Conservation (phyloP, 2,329 filamentous ascomycete species). For the Zymoseptoria ardabiliae region DNA sequence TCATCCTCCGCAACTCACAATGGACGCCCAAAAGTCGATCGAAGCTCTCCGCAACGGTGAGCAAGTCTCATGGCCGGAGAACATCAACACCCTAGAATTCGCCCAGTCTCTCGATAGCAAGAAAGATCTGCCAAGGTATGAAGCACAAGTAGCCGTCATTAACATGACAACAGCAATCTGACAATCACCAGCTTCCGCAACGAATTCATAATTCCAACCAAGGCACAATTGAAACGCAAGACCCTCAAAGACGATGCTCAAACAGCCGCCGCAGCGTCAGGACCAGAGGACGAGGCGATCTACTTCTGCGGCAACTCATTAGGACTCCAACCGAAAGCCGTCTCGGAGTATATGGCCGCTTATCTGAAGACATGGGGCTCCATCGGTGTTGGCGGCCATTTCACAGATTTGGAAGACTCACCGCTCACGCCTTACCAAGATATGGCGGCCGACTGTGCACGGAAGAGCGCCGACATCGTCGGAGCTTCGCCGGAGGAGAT, state of each 20-base stretch:
- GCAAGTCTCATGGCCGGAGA: slow-evolving; percentile 16
- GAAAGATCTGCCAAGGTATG: slow-evolving; percentile 9
- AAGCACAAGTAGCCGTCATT: background rate
- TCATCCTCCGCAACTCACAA: slow-evolving; percentile 4
- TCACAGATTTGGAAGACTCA: slow-evolving; percentile 50
- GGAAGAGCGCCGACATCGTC: slow-evolving; percentile 62
- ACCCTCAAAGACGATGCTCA: slow-evolving; percentile 36
- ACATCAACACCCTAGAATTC: slow-evolving; percentile 22
- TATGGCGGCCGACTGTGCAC: slow-evolving; percentile 66
- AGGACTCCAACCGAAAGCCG: slow-evolving; percentile 69
- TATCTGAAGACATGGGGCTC: slow-evolving; percentile 79
- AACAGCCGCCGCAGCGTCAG: slow-evolving; percentile 12
- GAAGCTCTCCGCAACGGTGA: slow-evolving; percentile 20
- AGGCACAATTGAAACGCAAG: slow-evolving; percentile 59
- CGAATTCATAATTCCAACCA: slow-evolving; percentile 72
- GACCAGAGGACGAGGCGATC: slow-evolving; percentile 44
- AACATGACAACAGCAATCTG: background rate
- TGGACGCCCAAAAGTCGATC: slow-evolving; percentile 21
- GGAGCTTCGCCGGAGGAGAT: slow-evolving; percentile 67
- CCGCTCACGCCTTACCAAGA: slow-evolving; percentile 67
- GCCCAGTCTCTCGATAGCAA: slow-evolving; percentile 20
- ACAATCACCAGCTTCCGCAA: slow-evolving; percentile 14
- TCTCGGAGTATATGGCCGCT: slow-evolving; percentile 56
- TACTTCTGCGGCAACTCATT: slow-evolving; percentile 90
- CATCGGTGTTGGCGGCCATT: slow-evolving; percentile 73